Base-by-base conservation (phyloP, 306 rosid species). In the Quercus alba region DNA sequence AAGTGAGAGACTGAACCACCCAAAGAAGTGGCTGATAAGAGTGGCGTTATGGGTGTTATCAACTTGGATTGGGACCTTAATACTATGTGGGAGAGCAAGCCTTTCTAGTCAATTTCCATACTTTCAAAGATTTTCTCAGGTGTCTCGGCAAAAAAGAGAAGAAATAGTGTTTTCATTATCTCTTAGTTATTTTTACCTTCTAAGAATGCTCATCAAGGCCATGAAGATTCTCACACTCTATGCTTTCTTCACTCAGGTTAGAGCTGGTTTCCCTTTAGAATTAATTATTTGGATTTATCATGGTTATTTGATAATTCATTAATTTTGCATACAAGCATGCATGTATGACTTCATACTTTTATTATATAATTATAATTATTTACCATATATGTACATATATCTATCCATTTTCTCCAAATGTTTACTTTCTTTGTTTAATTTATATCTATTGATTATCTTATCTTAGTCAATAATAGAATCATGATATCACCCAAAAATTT, bases 181-280 rank as follows among this genome's bases (percentile, higher is more conserved):
- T 41, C 81, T 51, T 10, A 84, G 94, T 71, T 86, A 8, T 64
- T 66, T 89, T 46, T 57, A 17, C 51, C 90, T 73, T 19, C 84
- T 84, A 0, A 85, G 90, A 18, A 78, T 89, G 89, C 49, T 91
- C 0, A 79, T 75, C 86, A 83, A 66, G 49, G 62, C 90, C 72
- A 3, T 87, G 56, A 93, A 93, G 79, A 70, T 93, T 56, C 86
- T 93, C 82, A 81, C 84, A 70, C 89, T 84, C 19, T 85, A 84
- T 0, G 70, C 79, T 51, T 93, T 86, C 89, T 93, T 89, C 86
- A 87, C 93, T 78, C 97, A 93, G 94, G 97, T 93, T 10, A 44
- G 17, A 6, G 56, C 46, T 41, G 46, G 46, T 41, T 41, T 8
- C 46, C 46, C 46, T 18, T 13, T 13, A 14, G 20, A 35, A 58